Evolutionary conservation across 1,139 yeast genomes (phyloP).

Genomic region (Ogataea hybrid): DNA sequence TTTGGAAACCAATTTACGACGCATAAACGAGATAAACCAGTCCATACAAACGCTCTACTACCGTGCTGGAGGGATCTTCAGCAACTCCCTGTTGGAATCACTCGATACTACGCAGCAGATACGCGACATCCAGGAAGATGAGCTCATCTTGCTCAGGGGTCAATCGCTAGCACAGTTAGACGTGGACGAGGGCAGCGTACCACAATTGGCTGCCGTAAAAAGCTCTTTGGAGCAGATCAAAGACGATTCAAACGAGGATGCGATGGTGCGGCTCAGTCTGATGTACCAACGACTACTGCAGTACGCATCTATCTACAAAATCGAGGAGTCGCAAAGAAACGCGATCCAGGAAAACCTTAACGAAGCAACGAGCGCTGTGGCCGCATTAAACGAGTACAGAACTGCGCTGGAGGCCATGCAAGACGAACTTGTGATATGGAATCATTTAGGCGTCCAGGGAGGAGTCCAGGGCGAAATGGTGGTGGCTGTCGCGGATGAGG

Average conservation of each 20-base stretch:
- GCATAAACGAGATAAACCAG: slow-evolving; percentile 19
- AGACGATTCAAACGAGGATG: slow-evolving; percentile 16
- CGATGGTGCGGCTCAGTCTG: slow-evolving; percentile 13
- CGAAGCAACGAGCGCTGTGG: slow-evolving; percentile 17
- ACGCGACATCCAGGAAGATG: slow-evolving; percentile 51
- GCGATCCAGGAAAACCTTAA: slow-evolving; percentile 16
- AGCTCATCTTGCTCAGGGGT: slow-evolving; percentile 14
- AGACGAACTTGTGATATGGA: slow-evolving; percentile 18
- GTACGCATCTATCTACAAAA: slow-evolving; percentile 16
- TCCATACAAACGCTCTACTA: slow-evolving; percentile 35
- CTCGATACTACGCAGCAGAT: slow-evolving; percentile 59
- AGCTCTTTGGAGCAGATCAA: slow-evolving; percentile 10
- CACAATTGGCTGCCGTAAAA: slow-evolving; percentile 4
- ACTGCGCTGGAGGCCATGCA: slow-evolving; percentile 18
- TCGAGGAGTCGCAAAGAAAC: slow-evolving; percentile 15
- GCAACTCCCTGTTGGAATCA: slow-evolving; percentile 52
- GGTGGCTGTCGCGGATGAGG: slow-evolving; percentile 9
- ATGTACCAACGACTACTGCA: slow-evolving; percentile 18
- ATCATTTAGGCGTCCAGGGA: slow-evolving; percentile 12
- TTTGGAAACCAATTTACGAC: slow-evolving; percentile 15
- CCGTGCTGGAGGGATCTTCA: slow-evolving; percentile 57
- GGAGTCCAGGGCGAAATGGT: slow-evolving; percentile 8
- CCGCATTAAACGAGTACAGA: slow-evolving; percentile 13
- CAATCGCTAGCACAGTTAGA: slow-evolving; percentile 25
- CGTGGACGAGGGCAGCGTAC: slow-evolving; percentile 15